Evolutionary conservation across 2,329 filamentous ascomycete genomes (phyloP), one percentile per base, ranked within the genome.

Genomic region (Xylaria digitata): DNA sequence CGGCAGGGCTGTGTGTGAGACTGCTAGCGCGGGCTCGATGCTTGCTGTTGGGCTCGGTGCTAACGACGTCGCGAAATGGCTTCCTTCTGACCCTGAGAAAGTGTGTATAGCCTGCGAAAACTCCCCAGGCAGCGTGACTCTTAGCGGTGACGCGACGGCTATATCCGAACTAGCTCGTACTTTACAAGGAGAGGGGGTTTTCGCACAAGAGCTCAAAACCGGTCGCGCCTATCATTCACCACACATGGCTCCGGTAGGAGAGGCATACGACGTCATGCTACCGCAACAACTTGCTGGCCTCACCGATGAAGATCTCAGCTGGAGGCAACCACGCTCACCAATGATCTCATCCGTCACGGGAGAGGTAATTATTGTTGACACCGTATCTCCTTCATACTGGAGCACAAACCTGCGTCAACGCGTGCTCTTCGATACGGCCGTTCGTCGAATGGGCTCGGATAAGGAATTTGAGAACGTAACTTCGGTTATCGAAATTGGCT

Each of bases 131-230:
- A 82, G 85, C 66, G 82, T 83, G 19, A 78, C 85, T 17, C 82
- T 83, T 53, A 83, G 82, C 23, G 83, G 83, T 9, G 81, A 84
- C 6, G 82, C 82, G 9, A 80, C 80, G 37, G 83, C 79, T 1
- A 60, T 82, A 42, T 77, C 80, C 70, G 76, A 75, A 1, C 73
- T 86, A 3, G 80, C 77, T 68, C 76, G 79, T 48, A 70, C 78
- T 3, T 72, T 81, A 56, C 81, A 80, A 40, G 80, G 80, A 9
- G 75, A 79, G 21, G 79, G 83, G 19, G 82, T 84, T 61, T 84
- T 84, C 40, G 84, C 82, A 0, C 82, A 83, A 2, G 80, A 80
- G 0, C 75, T 78, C 52, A 77, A 79, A 13, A 85, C 84, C 52
- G 78, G 75, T 1, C 75, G 76, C 11, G 79, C 85, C 0, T 78